These are phyloP conservation scores for Lineolata rhizophorae DNA, from an alignment of 495 filamentous ascomycete species.

Conservation along the genomic window DNA sequence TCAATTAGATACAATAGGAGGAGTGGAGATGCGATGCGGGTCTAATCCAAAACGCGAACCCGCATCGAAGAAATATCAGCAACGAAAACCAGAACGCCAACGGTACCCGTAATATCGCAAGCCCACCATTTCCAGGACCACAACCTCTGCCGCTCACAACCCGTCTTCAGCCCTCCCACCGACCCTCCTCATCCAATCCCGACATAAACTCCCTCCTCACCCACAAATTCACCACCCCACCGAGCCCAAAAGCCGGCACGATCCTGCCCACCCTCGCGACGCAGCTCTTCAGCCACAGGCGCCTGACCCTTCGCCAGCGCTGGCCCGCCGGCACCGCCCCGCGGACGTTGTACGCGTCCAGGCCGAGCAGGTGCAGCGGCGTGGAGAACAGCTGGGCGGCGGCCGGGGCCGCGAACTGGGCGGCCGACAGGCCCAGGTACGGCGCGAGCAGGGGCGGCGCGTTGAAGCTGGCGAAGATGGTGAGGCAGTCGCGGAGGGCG, in stretches of 20 bases:
- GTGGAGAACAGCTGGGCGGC: constrained; percentile 64
- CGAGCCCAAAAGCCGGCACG: constrained; percentile 81
- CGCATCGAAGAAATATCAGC: too few relatives aligned
- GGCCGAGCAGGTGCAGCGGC: constrained; percentile 66
- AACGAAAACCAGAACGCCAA: too few relatives aligned
- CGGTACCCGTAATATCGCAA: too few relatives aligned
- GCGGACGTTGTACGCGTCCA: constrained; percentile 73
- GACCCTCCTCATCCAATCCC: too few relatives aligned
- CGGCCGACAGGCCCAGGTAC: constrained; percentile 30
- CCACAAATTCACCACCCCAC: constrained; percentile 68
- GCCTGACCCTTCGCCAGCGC: constrained; percentile 37
- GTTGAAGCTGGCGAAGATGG: constrained; percentile 89
- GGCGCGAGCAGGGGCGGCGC: constrained; percentile 60
- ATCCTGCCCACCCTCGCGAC: constrained; percentile 75
- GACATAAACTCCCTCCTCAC: constrained; percentile 40
- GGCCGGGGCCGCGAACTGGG: constrained; percentile 67
- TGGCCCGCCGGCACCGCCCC: constrained; percentile 25
- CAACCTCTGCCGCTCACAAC: too few relatives aligned
- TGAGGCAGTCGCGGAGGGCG: constrained; percentile 65
- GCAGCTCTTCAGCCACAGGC: constrained; percentile 59
- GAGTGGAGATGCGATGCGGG: too few relatives aligned
- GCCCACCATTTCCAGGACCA: too few relatives aligned
- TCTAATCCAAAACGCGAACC: too few relatives aligned
- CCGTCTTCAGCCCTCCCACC: too few relatives aligned
- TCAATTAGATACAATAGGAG: too few relatives aligned